phyloP scores from a whole-genome alignment of 2,329 filamentous ascomycete genomes.

The Pseudopithomyces maydicus region DNA sequence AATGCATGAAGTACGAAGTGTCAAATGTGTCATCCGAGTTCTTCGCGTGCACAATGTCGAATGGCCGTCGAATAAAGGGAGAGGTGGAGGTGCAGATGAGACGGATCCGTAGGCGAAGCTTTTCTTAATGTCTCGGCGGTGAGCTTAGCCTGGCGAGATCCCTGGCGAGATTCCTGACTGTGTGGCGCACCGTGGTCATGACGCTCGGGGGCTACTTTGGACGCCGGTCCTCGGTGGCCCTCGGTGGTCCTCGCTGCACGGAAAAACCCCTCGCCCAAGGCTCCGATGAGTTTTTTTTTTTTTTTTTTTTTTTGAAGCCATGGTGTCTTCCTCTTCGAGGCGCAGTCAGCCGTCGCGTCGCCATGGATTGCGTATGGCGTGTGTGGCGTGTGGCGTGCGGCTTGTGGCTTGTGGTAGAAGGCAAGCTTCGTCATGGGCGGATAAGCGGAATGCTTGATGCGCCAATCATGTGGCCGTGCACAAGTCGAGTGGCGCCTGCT shows the following conservation, averaged over 20 bases:
- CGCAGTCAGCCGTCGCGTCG: not conserved
- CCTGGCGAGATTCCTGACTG: not conserved
- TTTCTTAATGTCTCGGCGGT: conserved; percentile 13
- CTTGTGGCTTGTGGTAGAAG: not conserved
- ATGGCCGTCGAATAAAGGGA: not conserved
- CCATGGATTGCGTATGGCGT: not conserved
- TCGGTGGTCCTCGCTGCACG: too few species aligned
- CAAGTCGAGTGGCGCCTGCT: not conserved
- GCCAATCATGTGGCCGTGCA: conserved; percentile 16
- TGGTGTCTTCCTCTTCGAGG: not conserved
- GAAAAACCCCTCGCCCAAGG: too few species aligned
- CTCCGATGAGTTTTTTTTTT: too few species aligned
- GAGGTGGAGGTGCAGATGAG: not conserved
- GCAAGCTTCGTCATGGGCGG: conserved; percentile 12
- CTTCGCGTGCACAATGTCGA: not conserved
- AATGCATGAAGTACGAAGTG: conserved; percentile 19
- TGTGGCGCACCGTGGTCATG: conserved; percentile 2
- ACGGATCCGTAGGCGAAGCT: conserved; percentile 17
- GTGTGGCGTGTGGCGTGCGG: too few species aligned
- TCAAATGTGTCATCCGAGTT: not conserved
- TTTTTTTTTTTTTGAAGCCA: too few species aligned
- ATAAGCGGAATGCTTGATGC: conserved; percentile 11
- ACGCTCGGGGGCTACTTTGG: not conserved
- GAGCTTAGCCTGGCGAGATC: conserved; percentile 15
- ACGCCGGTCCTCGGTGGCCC: not conserved